Percentiles rank a stretch among this genome's conserved stretches.
These are phyloP conservation scores for Sanghuangporus baumii DNA, from an alignment of 1,284 basidiomycete species.

Conservation along the genomic window DNA sequence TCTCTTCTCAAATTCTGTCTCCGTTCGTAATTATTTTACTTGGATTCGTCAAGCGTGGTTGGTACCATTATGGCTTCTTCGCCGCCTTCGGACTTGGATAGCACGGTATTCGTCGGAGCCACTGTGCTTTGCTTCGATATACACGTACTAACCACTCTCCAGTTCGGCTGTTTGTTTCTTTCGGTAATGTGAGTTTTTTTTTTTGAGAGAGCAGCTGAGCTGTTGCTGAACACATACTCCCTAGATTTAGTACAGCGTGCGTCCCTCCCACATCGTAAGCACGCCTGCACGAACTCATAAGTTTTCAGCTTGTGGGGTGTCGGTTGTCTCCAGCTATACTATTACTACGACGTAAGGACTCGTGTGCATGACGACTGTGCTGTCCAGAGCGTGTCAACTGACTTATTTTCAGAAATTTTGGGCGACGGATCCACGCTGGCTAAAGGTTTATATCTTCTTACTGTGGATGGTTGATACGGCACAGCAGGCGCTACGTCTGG, in stretches of 20 bases:
- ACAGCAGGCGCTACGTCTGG: background rate
- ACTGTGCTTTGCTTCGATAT: background rate
- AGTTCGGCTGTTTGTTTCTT: background rate
- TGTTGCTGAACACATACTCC: background rate
- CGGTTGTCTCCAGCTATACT: slow-evolving; percentile 8
- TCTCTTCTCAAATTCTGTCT: background rate
- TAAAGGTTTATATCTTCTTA: background rate
- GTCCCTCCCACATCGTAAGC: background rate
- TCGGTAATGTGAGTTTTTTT: background rate
- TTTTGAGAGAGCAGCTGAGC: background rate
- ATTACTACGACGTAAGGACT: slow-evolving; percentile 4
- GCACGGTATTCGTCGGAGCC: background rate
- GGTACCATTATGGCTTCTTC: background rate
- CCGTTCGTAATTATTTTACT: background rate
- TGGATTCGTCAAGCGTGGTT: background rate
- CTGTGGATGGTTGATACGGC: background rate
- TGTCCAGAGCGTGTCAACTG: background rate
- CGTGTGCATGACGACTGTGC: background rate
- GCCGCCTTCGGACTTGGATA: background rate
- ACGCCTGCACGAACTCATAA: background rate
- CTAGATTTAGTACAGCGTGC: background rate
- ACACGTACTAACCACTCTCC: background rate
- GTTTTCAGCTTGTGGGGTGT: slow-evolving; percentile 10
- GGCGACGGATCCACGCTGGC: background rate
- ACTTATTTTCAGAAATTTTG: background rate